Evolutionary conservation across 306 rosid species (phyloP), one percentile per base, ranked within the genome.

Genomic region (Gillenia trifoliata): DNA sequence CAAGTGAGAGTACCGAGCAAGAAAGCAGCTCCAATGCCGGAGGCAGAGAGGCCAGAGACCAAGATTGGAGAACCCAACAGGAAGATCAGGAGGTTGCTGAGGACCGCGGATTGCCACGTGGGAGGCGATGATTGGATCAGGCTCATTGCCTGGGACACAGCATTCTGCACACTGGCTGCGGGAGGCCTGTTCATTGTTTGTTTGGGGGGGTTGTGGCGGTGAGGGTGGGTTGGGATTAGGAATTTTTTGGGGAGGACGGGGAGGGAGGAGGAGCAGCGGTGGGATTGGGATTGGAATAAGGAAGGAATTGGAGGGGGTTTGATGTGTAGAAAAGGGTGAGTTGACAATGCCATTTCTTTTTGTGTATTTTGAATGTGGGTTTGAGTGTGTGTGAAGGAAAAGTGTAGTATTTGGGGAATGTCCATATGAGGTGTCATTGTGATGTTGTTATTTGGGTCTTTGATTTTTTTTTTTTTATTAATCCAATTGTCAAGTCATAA

Each of bases 1-100:
- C 99, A 95, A 66, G 96, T 95, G 83, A 95, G 93, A 8, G 97
- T 90, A 4, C 99, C 99, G 19, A 95, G 92, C 65, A 95, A 72
- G 83, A 95, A 95, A 36, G 98, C 99, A 23, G 99, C 90, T 6
- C 16, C 88, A 72, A 95, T 90, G 71, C 99, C 98, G 0, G 98
- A 83, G 47, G 85, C 82, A 1, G 98, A 92, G 74, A 95, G 84
- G 0, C 99, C 99, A 19, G 93, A 64, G 41, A 90, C 90, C 75
- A 95, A 68, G 68, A 95, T 54, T 19, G 97, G 98, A 57, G 89
- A 86, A 63, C 99, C 99, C 69, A 88, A 4, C 1, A 89, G 43
- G 68, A 95, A 92, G 73, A 95, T 95, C 54, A 88, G 28, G 25
- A 82, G 5, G 71, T 95, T 95, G 88, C 85, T 81, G 26, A 95